These are phyloP conservation scores for Aeschynomene evenia DNA, from an alignment of 306 rosid species.

Conservation along the genomic window DNA sequence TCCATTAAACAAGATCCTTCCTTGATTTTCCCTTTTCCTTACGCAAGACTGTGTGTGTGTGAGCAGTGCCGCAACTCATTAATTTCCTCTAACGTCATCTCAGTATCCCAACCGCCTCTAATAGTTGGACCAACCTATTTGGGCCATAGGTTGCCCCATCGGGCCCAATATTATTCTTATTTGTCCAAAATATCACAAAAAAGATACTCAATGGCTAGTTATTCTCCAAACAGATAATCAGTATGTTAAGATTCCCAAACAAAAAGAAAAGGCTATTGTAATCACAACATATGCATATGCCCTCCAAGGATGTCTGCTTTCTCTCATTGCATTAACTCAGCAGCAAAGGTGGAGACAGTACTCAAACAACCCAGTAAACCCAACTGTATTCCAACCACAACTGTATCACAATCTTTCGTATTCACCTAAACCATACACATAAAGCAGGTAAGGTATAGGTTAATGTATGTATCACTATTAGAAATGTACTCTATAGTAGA, in stretches of 20 bases:
- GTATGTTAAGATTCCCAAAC: conserved; percentile 51
- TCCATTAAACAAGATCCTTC: too few relatives aligned
- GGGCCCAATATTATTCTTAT: too few relatives aligned
- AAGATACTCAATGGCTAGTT: neutral
- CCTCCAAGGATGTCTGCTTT: conserved; percentile 59
- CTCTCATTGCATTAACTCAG: conserved; percentile 79
- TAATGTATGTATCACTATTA: too few relatives aligned
- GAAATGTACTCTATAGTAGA: neutral
- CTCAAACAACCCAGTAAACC: conserved; percentile 73
- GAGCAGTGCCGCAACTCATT: too few relatives aligned
- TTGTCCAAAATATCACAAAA: too few relatives aligned
- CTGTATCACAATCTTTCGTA: conserved; percentile 42
- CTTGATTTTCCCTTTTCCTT: too few relatives aligned
- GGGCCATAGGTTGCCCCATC: too few relatives aligned
- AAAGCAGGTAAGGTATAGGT: too few relatives aligned
- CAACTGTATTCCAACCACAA: conserved; percentile 52
- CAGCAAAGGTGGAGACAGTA: conserved; percentile 66
- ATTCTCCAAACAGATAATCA: conserved; percentile 57
- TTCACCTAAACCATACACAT: conserved; percentile 50
- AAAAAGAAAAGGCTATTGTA: conserved; percentile 52
- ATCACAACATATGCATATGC: conserved; percentile 57
- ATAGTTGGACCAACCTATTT: too few relatives aligned
- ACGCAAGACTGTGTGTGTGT: neutral
- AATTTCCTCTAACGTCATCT: too few relatives aligned
- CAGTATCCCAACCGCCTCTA: too few relatives aligned